Evolutionary conservation across 352 stramenopile species (phyloP).

Genomic region (Elongisporangium anandrum): DNA sequence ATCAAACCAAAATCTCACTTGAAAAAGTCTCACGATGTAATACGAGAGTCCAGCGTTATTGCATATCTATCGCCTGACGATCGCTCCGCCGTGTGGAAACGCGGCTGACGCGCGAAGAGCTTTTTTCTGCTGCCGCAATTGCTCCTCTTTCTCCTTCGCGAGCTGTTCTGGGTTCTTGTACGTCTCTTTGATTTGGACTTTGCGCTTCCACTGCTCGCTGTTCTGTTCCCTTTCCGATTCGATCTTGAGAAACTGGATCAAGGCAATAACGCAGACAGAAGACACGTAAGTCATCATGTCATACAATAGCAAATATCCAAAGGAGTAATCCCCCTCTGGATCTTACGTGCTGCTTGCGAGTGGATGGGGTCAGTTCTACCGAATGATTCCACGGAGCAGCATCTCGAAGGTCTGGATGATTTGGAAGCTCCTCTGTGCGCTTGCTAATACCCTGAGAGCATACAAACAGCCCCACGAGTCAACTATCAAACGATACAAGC

Average conservation of each 20-base stretch:
- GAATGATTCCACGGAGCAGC: conserved; percentile 63
- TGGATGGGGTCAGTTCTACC: conserved; percentile 35
- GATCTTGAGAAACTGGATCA: conserved; percentile 24
- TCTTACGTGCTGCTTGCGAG: conserved; percentile 46
- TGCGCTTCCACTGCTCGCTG: conserved; percentile 49
- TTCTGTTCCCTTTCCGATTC: conserved; percentile 28
- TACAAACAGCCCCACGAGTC: not conserved
- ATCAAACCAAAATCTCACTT: not conserved
- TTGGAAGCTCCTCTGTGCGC: conserved; percentile 69
- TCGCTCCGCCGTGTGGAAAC: not conserved
- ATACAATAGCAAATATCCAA: not conserved
- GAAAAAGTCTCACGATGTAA: not conserved
- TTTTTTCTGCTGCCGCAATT: conserved; percentile 45
- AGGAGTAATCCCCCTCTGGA: not conserved
- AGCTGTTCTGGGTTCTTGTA: conserved; percentile 64
- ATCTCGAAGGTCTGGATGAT: conserved; percentile 56
- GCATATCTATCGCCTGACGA: not conserved
- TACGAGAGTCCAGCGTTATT: not conserved
- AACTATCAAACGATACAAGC: not conserved
- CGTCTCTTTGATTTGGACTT: conserved; percentile 17
- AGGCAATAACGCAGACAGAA: conserved; percentile 13
- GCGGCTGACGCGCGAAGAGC: conserved; percentile 10
- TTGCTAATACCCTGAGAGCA: conserved; percentile 55
- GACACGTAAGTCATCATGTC: not conserved
- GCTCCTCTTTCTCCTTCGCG: conserved; percentile 40